Conservation (phyloP, 257 asterid genomes). For the Nicotiana tomentosiformis region DNA sequence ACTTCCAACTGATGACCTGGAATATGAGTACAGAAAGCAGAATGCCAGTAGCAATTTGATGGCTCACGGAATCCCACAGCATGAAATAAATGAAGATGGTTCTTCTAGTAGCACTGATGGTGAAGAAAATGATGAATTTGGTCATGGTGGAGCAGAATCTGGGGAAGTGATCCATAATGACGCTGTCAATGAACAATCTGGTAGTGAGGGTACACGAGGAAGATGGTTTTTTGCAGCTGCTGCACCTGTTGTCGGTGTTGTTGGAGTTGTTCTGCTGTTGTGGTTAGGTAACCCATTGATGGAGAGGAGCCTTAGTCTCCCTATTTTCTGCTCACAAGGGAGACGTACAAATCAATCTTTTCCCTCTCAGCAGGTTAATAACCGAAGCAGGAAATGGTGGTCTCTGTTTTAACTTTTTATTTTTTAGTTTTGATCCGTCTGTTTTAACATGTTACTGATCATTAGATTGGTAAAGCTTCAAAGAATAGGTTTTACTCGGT, state of each 20-base stretch:
- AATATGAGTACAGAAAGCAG: slow-evolving; percentile 55
- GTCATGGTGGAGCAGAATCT: slow-evolving; percentile 3
- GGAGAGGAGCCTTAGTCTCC: slow-evolving; percentile 28
- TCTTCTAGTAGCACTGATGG: slow-evolving; percentile 26
- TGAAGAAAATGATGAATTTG: slow-evolving; percentile 24
- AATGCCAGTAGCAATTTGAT: slow-evolving; percentile 17
- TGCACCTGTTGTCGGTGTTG: slow-evolving; percentile 61
- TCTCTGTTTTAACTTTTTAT: slow-evolving; percentile 37
- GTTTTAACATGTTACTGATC: neutral
- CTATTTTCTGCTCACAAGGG: slow-evolving; percentile 4
- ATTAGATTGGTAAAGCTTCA: neutral
- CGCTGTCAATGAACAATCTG: slow-evolving; percentile 14
- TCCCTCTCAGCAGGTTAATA: slow-evolving; percentile 28
- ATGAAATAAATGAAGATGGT: slow-evolving; percentile 27
- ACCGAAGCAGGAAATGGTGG: slow-evolving; percentile 62
- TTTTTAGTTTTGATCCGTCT: neutral
- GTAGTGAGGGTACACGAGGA: slow-evolving; percentile 24
- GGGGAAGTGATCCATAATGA: slow-evolving; percentile 22
- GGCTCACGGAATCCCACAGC: slow-evolving; percentile 21
- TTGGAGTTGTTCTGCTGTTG: slow-evolving; percentile 56
- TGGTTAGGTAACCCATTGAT: slow-evolving; percentile 53
- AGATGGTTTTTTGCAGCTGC: slow-evolving; percentile 61
- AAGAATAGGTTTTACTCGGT: neutral
- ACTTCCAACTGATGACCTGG: slow-evolving; percentile 86
- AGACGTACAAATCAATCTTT: slow-evolving; percentile 9